phyloP scores from a whole-genome alignment of 257 asterid genomes.

The Fraxinus cuspidata region DNA sequence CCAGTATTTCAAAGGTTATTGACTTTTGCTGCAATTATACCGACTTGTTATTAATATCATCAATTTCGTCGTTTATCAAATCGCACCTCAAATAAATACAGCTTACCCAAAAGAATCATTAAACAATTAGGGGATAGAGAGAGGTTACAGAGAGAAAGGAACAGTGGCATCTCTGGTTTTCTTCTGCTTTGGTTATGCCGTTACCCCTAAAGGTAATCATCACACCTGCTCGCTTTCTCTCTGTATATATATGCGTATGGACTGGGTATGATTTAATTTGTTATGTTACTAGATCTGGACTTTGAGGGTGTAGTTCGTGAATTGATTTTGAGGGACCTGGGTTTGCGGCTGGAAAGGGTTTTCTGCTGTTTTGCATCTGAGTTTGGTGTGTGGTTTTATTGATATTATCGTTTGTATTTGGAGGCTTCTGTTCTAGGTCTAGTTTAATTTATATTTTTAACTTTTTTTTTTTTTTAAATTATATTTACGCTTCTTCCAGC shows the following conservation, averaged over 20 bases:
- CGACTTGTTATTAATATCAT: not conserved
- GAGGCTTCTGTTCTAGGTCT: not conserved
- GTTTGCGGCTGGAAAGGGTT: not conserved
- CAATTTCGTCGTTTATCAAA: not conserved
- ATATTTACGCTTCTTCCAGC: not conserved
- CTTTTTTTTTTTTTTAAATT: not conserved
- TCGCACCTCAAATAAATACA: not conserved
- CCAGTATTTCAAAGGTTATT: too few species aligned
- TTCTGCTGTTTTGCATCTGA: not conserved
- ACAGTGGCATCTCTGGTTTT: constrained; percentile 40
- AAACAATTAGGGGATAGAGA: constrained; percentile 11
- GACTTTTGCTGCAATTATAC: too few species aligned
- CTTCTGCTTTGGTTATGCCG: constrained; percentile 43
- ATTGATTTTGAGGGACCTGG: constrained; percentile 27
- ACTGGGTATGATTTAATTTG: not conserved
- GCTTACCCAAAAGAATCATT: not conserved
- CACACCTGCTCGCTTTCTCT: not conserved
- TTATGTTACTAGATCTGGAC: constrained; percentile 23
- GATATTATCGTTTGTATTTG: constrained; percentile 3
- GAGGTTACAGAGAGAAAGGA: constrained; percentile 33
- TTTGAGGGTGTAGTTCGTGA: constrained; percentile 16
- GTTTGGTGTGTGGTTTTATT: not conserved
- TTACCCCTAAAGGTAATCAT: constrained; percentile 38
- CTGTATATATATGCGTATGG: not conserved
- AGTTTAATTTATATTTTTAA: not conserved